A percentile compares a stretch with the other conserved stretches of the same genome.
These are phyloP conservation scores for Piper betle DNA, from an alignment of 164 flowering plant species.

Conservation along the genomic window DNA sequence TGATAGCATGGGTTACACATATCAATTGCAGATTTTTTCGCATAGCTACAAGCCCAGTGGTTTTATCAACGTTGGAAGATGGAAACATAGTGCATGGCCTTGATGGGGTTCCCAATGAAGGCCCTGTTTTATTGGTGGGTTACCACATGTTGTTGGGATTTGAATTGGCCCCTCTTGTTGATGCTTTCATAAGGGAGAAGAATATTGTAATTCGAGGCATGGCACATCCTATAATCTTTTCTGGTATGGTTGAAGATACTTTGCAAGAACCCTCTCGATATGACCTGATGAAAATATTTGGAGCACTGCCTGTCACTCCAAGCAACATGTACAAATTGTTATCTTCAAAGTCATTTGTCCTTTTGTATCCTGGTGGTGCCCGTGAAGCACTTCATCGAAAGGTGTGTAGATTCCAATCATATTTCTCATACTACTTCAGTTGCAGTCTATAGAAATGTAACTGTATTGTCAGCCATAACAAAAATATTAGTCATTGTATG, in stretches of 20 bases:
- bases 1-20: neutral
- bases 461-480: neutral
- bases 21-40: conserved; percentile 33
- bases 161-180: conserved; percentile 50
- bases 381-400: conserved; percentile 91
- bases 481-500: neutral
- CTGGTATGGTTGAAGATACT: conserved; percentile 9
- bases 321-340: conserved; percentile 58
- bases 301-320: conserved; percentile 65
- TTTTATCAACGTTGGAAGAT: conserved; percentile 73
- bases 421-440: neutral
- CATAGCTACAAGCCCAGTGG: conserved; percentile 35
- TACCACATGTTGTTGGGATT: conserved; percentile 85
- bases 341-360: conserved; percentile 54
- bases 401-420: conserved; percentile 25
- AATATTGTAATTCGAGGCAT: conserved; percentile 56
- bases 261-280: conserved; percentile 18
- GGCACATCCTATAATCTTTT: conserved; percentile 60
- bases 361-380: conserved; percentile 96
- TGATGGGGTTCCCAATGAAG: conserved; percentile 72
- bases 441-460: neutral
- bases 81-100: conserved; percentile 82
- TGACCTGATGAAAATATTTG: conserved; percentile 54
- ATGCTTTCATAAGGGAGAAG: conserved; percentile 56
- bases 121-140: conserved; percentile 82